Base-by-base conservation (phyloP, 768 basidiomycete species). In the Russula abietina region DNA sequence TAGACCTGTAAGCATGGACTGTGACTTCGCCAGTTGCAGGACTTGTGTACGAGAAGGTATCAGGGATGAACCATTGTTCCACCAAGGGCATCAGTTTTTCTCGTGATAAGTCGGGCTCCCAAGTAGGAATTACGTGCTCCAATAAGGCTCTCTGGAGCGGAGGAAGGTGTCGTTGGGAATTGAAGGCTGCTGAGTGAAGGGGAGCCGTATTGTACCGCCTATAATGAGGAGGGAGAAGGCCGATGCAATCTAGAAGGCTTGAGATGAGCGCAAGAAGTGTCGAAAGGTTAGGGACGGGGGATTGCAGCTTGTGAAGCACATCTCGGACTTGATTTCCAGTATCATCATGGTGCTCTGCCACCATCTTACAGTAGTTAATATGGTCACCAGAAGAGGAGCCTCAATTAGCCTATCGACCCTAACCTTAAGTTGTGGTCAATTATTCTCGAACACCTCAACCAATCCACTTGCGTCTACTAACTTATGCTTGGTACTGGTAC, bases 51-150 rank as follows among this genome's bases (percentile, higher is more conserved):
- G 75, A 79, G 69, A 86, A 83, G 24, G 74, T 69, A 68, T 85
- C 81, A 6, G 91, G 91, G 69, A 83, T 85, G 69, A 94, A 93
- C 72, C 86, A 92, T 63, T 87, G 84, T 45, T 85, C 79, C 1
- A 84, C 67, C 19, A 92, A 72, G 2, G 71, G 56, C 14, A 73
- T 73, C 12, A 76, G 74, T 26, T 79, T 71, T 39, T 82, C 73
- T 61, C 86, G 80, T n/a, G 74, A 71, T 45, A 94, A 76, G 4
- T 71, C 61, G 1, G 75, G 68, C 43, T 83, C 80, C 91, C 92
- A 96, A 38, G 82, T 80, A 0, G 90, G 89, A 4, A 84, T 71
- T 55, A 91, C 76, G 64, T 84, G 77, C 65, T 81, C 81, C 30
- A 95, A 69, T 14, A 95, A 72, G 11, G 76, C 77, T 53, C 78